Evolutionary conservation across 371 early-diverging fungal genomes (phyloP).

Genomic region (Circinella umbellata): DNA sequence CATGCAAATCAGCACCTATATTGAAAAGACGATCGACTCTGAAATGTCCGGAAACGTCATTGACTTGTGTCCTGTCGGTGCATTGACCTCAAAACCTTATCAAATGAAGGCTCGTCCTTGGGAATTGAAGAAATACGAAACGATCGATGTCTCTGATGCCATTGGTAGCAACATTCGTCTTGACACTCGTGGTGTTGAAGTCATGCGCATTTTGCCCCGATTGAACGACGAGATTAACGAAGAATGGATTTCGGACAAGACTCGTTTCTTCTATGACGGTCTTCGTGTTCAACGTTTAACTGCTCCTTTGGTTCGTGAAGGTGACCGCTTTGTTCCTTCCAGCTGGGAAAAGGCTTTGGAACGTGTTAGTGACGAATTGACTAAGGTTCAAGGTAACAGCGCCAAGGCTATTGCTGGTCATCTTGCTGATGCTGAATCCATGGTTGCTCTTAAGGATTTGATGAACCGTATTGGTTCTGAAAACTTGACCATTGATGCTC

Average conservation of each 20-base stretch:
- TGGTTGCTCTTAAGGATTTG: slow-evolving; percentile 91
- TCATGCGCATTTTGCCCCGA: slow-evolving; percentile 94
- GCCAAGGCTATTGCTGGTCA: slow-evolving; percentile 94
- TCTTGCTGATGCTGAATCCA: slow-evolving; percentile 86
- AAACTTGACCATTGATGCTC: slow-evolving; percentile 80
- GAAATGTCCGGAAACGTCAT: slow-evolving; percentile 98
- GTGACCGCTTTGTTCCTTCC: slow-evolving; percentile 82
- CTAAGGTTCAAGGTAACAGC: slow-evolving; percentile 56
- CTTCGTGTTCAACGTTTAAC: slow-evolving; percentile 94
- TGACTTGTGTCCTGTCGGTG: slow-evolving; percentile 98
- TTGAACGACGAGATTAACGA: slow-evolving; percentile 97
- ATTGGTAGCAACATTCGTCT: slow-evolving; percentile 93
- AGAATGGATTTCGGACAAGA: slow-evolving; percentile 99
- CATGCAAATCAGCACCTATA: slow-evolving; percentile 97
- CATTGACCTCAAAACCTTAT: slow-evolving; percentile 96
- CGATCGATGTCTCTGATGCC: slow-evolving; percentile 95
- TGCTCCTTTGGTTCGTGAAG: slow-evolving; percentile 86
- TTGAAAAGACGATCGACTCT: slow-evolving; percentile 85
- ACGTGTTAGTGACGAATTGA: slow-evolving; percentile 71
- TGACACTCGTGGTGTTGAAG: slow-evolving; percentile 95
- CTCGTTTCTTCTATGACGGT: slow-evolving; percentile 95
- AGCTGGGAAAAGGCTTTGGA: slow-evolving; percentile 90
- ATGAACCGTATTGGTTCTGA: slow-evolving; percentile 88
- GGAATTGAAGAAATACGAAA: slow-evolving; percentile 96
- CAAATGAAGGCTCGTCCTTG: slow-evolving; percentile 94